Evolutionary conservation across 164 flowering plant genomes (phyloP).

Genomic region (Stephania yunnanensis): DNA sequence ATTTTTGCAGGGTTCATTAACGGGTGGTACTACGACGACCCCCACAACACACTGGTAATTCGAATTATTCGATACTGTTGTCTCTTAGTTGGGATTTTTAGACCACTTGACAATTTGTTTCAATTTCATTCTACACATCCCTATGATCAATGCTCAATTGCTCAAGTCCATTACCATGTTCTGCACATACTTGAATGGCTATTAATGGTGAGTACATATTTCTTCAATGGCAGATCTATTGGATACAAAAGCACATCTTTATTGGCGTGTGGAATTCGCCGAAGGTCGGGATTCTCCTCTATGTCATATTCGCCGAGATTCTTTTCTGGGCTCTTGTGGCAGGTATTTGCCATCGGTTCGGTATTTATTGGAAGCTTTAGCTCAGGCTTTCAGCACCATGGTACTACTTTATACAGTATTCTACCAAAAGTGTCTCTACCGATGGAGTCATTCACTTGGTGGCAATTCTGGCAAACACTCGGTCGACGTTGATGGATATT

Average conservation of each 20-base stretch:
- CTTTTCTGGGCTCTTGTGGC: constrained; percentile 71
- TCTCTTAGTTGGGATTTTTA: too few species aligned
- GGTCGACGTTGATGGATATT: neutral
- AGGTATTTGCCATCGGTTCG: constrained; percentile 49
- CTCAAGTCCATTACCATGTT: neutral
- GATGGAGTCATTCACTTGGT: neutral
- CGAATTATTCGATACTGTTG: too few species aligned
- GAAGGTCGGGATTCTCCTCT: constrained; percentile 67
- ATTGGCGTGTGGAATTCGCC: constrained; percentile 72
- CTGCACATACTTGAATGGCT: neutral
- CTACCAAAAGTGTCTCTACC: neutral
- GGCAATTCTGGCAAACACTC: neutral
- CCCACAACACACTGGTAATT: constrained; percentile 71
- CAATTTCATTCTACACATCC: neutral
- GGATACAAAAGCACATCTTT: constrained; percentile 84
- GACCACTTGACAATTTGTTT: too few species aligned
- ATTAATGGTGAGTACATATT: constrained; percentile 4
- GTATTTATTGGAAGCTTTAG: constrained; percentile 86
- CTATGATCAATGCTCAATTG: neutral
- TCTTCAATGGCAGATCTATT: constrained; percentile 42
- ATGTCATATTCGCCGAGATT: constrained; percentile 87
- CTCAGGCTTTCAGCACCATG: neutral
- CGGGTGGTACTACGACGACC: constrained; percentile 83
- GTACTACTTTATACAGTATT: neutral
- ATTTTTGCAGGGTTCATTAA: constrained; percentile 84